Evolutionary conservation across 441 rosid genomes (phyloP).

Genomic region (Jatropha multifida): DNA sequence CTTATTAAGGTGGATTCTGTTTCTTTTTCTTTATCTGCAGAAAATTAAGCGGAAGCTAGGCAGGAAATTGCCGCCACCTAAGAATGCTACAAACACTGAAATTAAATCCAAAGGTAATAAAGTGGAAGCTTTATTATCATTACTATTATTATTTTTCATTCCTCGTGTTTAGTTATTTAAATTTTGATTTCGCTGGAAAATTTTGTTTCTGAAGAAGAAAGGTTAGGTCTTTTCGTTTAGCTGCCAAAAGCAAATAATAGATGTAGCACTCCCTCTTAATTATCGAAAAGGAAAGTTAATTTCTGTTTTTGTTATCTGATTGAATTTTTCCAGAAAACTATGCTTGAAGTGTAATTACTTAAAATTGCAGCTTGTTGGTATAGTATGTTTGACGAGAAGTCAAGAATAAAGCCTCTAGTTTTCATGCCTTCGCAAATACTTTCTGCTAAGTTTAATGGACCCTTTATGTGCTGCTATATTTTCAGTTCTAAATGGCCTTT

Average conservation of each 20-base stretch:
- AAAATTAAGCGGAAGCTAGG: conserved; percentile 95
- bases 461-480: conserved; percentile 6
- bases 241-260: background rate
- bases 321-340: background rate
- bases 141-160: no score
- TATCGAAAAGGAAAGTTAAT: background rate
- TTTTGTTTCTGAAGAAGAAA: background rate
- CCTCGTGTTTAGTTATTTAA: no score
- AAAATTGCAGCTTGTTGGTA: background rate
- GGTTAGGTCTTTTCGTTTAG: background rate
- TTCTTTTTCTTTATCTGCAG: conserved; percentile 30
- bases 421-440: no score
- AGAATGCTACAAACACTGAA: conserved; percentile 86
- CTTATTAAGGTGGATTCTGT: background rate
- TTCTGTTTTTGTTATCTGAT: background rate
- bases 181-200: no score
- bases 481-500: conserved; percentile 3
- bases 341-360: background rate
- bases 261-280: background rate
- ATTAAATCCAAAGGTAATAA: conserved; percentile 77
- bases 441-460: background rate
- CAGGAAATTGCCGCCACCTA: conserved; percentile 86
- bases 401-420: no score
- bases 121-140: background rate
- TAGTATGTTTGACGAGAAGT: no score